Conservation (phyloP, 768 basidiomycete species). For the Paxillus involutus region DNA sequence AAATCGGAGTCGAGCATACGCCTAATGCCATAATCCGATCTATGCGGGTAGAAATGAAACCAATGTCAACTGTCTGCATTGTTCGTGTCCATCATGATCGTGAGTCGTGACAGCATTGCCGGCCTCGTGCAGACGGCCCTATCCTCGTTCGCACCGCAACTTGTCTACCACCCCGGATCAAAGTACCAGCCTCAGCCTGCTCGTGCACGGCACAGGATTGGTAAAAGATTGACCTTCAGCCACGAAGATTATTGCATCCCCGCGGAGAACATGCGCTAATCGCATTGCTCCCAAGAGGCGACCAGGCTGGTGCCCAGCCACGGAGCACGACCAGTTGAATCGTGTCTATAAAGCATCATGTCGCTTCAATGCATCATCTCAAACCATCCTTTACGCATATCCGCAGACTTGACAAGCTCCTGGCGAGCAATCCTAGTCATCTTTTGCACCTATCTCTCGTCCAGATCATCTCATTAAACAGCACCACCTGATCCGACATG, state of each 20-base stretch:
- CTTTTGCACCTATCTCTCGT: slow-evolving; percentile 3
- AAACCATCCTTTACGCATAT: slow-evolving; percentile 47
- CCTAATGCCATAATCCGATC: no score
- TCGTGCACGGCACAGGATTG: background rate
- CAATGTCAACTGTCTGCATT: no score
- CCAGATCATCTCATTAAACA: slow-evolving; percentile 7
- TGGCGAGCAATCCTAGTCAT: slow-evolving; percentile 25
- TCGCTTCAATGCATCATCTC: slow-evolving; percentile 3
- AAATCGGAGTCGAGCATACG: no score
- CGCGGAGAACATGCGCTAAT: slow-evolving; percentile 31
- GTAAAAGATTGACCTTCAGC: slow-evolving; percentile 7
- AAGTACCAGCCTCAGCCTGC: no score
- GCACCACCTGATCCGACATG: slow-evolving; percentile 21
- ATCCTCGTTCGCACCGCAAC: background rate
- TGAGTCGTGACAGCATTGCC: background rate
- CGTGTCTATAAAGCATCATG: slow-evolving; percentile 26
- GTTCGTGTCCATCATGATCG: background rate
- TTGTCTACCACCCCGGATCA: background rate
- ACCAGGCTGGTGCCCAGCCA: background rate
- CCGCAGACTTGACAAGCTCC: slow-evolving; percentile 27
- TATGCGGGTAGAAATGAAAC: no score
- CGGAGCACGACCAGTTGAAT: slow-evolving; percentile 9
- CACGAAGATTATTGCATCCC: slow-evolving; percentile 20
- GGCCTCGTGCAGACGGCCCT: background rate
- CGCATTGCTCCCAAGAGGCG: slow-evolving; percentile 22